Base-by-base conservation (phyloP, 2,329 filamentous ascomycete genomes). In the Botrytis squamosa region DNA sequence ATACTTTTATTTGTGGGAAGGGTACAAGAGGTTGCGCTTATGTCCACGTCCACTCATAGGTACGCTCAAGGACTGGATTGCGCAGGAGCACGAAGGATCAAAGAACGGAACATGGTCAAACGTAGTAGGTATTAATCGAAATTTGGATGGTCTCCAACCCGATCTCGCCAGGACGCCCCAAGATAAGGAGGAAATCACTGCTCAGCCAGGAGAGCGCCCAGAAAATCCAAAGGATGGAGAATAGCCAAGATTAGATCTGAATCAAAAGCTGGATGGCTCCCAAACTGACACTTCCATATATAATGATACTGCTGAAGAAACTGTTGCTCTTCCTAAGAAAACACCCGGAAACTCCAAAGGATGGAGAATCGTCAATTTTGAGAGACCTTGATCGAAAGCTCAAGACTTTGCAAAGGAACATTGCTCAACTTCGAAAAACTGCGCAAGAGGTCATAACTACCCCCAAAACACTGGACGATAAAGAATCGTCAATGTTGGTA, bases 51-150 rank as follows among this genome's bases (percentile, higher is more conserved):
- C 80, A 14, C 63, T 80, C 4, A 57, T 74, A 18, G 77, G 76
- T 12, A 74, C 76, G 6, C 62, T 81, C 10, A 75, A 77, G 66
- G 75, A 77, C 5, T 81, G 79, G 79, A 78, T 80, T 73, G 40
- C 60, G 25, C 63, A 72, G 57, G 73, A 75, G n/a, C 18, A 14
- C 46, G 25, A 66, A 33, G 71, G 68, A 22, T 7, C 9, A 25
- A 10, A 22, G 18, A 22, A 38, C 22, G 29, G 20, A 66, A 33
- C 44, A 16, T 14, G 20, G 18, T 20, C 18, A 14, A 33, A 29
- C 8, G 3, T 4, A 22, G 9, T 9, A 40, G 36, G 40, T 18
- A n/a, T 33, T 16, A 16, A 55, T 10, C 46, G 18, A 68, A 40
- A 55, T 16, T 12, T 57, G 16, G 65, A 57, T 22, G 65, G 16